phyloP scores from a whole-genome alignment of 768 basidiomycete genomes.

The Calocybe cyanea region DNA sequence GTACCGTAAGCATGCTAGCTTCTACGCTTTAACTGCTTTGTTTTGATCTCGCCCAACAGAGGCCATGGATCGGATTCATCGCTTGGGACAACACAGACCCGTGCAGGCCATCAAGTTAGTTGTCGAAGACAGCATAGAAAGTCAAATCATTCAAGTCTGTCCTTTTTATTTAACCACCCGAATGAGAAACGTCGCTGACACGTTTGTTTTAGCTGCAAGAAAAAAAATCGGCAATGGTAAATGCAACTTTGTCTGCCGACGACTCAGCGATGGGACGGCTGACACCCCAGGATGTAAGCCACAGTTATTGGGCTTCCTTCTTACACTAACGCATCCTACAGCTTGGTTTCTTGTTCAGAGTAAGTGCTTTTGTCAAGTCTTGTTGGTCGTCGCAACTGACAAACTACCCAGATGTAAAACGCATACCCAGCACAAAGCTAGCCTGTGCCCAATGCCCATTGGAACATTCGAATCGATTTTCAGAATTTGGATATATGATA shows the following conservation, averaged over 20 bases:
- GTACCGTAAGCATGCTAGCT: conserved; percentile 54
- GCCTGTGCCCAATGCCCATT: too few relatives aligned
- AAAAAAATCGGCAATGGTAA: conserved; percentile 95
- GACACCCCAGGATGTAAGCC: conserved; percentile 46
- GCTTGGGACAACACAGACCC: conserved; percentile 91
- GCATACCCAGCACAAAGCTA: too few relatives aligned
- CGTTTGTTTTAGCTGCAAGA: conserved; percentile 69
- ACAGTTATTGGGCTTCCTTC: background rate
- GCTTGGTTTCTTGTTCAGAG: conserved; percentile 59
- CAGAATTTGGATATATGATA: too few relatives aligned
- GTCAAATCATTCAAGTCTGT: conserved; percentile 81
- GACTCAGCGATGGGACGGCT: conserved; percentile 86
- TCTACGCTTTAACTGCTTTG: background rate
- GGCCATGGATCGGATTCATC: conserved; percentile 97
- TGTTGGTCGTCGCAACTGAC: too few relatives aligned
- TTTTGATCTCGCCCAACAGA: conserved; percentile 39
- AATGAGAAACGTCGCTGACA: background rate
- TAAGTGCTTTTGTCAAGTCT: too few relatives aligned
- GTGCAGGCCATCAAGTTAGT: conserved; percentile 93
- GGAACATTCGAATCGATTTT: too few relatives aligned
- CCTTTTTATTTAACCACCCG: background rate
- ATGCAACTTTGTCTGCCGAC: conserved; percentile 79
- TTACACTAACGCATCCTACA: conserved; percentile 21
- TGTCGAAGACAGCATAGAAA: conserved; percentile 95
- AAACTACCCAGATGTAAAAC: too few relatives aligned